Percentiles rank a stretch among this genome's conserved stretches.
Evolutionary conservation across 1,284 basidiomycete species (phyloP).

Genomic region (Trichosporon sp.): DNA sequence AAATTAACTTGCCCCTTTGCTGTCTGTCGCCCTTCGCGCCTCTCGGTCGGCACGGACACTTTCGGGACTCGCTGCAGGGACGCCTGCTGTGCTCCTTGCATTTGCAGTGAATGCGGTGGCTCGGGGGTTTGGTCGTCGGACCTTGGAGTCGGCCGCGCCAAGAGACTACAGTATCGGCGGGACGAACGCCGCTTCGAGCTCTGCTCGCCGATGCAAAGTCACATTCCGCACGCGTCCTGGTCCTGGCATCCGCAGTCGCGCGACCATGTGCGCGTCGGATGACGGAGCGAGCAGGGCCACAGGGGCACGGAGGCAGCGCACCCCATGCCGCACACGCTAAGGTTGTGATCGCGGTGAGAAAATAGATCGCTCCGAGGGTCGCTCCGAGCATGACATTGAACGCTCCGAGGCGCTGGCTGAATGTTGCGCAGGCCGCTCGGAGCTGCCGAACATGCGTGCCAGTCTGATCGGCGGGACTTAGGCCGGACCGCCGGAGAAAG

Average conservation of each 20-base stretch:
- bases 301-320: no score
- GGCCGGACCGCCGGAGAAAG: background rate
- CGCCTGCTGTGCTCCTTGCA: background rate
- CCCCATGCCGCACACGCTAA: background rate
- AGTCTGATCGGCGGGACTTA: background rate
- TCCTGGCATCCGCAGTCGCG: background rate
- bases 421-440: background rate
- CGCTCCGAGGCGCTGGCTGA: background rate
- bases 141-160: background rate
- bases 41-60: background rate
- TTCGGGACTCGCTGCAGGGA: background rate
- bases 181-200: background rate
- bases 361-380: background rate
- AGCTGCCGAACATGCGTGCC: background rate
- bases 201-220: background rate
- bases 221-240: background rate
- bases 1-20: background rate
- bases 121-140: background rate
- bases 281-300: background rate
- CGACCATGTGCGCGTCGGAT: background rate
- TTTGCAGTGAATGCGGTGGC: no score
- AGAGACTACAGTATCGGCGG: background rate
- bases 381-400: background rate
- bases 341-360: background rate
- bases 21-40: background rate